Percentiles rank a stretch among this genome's conserved stretches.
phyloP scores from a whole-genome alignment of 129 eudicot species.

The Gnaphalium uliginosum region DNA sequence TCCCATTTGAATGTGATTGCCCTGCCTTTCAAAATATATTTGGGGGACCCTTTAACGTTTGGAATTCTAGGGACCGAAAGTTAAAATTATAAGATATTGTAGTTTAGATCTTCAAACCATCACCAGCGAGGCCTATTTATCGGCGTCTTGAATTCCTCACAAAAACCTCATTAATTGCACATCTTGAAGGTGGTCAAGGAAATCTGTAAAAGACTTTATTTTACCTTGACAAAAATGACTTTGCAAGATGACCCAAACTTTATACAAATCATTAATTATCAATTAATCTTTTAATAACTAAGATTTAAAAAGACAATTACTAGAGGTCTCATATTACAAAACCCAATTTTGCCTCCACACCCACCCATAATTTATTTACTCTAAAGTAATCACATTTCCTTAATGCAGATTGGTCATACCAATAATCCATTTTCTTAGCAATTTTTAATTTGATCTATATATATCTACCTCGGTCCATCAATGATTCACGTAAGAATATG shows the following conservation, averaged over 20 bases:
- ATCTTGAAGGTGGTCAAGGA: no score
- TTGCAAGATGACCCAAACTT: no score
- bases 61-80: slow-evolving; percentile 12
- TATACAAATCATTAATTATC: no score
- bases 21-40: neutral
- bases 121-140: no score
- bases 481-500: no score
- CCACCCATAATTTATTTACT: slow-evolving; percentile 8
- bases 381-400: slow-evolving; percentile 15
- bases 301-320: neutral
- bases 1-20: slow-evolving; percentile 5
- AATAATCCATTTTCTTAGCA: slow-evolving; percentile 17
- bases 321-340: neutral
- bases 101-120: neutral
- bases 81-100: neutral
- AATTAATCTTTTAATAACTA: no score
- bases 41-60: slow-evolving; percentile 1
- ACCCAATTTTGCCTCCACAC: neutral
- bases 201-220: neutral
- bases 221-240: neutral
- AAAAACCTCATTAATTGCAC: no score
- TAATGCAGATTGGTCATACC: neutral
- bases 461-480: no score
- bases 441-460: no score
- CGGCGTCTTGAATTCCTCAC: no score